These are phyloP conservation scores for Potentilla sterilis DNA, from an alignment of 306 rosid species.

Conservation along the genomic window DNA sequence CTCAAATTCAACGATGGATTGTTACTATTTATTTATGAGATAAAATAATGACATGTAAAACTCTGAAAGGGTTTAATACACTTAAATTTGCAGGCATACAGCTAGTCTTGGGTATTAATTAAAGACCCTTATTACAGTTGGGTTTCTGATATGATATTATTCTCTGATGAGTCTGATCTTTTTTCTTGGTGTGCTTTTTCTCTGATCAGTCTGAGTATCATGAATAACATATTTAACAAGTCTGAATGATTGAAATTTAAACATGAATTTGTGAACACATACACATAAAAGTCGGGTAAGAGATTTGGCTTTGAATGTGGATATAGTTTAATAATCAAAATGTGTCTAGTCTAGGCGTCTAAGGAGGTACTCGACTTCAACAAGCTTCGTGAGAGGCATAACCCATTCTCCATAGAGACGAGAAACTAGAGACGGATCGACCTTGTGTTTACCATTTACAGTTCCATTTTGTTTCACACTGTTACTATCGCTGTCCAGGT, in stretches of 20 bases:
- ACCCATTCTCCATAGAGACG: slow-evolving; percentile 66
- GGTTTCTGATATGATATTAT: background rate
- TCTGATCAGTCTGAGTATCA: background rate
- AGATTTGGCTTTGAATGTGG: background rate
- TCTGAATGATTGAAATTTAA: background rate
- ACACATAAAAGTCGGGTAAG: background rate
- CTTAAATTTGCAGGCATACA: background rate
- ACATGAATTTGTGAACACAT: background rate
- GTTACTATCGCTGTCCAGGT: slow-evolving; percentile 15
- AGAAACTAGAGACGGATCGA: slow-evolving; percentile 60
- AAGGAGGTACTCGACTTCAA: slow-evolving; percentile 84
- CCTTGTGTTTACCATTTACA: slow-evolving; percentile 30
- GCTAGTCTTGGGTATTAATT: background rate
- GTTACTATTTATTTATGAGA: background rate
- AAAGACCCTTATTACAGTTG: background rate
- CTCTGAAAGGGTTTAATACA: background rate
- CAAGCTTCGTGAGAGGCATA: slow-evolving; percentile 81
- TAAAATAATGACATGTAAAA: background rate
- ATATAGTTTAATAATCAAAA: background rate
- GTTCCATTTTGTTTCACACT: background rate
- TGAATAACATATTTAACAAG: background rate
- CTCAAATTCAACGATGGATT: too few relatives aligned
- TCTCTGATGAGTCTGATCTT: background rate
- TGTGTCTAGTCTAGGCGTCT: slow-evolving; percentile 46
- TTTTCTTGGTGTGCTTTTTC: background rate